Percentiles rank a stretch among this genome's conserved stretches.
phyloP scores from a whole-genome alignment of 192 early-diverging fungal genomes.

The Lunasporangiospora selenospora region DNA sequence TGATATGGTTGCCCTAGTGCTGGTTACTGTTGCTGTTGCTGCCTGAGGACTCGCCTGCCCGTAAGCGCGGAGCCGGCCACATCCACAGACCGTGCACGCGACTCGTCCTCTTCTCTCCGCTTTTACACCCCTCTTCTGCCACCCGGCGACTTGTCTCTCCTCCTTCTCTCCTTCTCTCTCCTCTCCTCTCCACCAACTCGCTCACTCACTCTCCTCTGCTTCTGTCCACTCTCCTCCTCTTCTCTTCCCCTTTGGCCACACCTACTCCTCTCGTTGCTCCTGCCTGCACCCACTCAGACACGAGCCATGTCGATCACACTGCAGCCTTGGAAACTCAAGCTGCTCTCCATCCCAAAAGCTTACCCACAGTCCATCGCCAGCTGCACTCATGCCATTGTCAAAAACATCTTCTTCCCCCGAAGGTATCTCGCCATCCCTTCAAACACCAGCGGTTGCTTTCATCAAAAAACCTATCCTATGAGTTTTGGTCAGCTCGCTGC shows the following conservation, averaged over 20 bases:
- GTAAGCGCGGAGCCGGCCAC: no score
- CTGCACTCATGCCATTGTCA: slow-evolving; percentile 67
- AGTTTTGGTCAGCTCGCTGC: no score
- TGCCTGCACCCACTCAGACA: not conserved
- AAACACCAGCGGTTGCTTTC: no score
- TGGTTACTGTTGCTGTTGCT: no score
- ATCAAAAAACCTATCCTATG: slow-evolving; percentile 23
- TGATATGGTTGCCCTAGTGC: no score
- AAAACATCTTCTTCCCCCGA: slow-evolving; percentile 61
- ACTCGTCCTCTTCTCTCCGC: not conserved
- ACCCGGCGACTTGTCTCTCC: not conserved
- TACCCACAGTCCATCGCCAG: slow-evolving; percentile 48
- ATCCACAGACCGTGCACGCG: no score
- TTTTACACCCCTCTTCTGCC: no score
- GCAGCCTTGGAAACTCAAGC: slow-evolving; percentile 62
- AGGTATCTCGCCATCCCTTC: slow-evolving; percentile 51
- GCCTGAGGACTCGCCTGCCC: no score
- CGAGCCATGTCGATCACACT: slow-evolving; percentile 60
- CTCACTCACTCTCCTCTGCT: not conserved
- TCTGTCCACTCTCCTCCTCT: not conserved
- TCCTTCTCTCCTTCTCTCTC: not conserved
- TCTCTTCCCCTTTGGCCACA: not conserved
- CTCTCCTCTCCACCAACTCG: not conserved
- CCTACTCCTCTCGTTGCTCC: not conserved
- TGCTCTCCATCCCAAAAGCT: slow-evolving; percentile 65